phyloP scores from a whole-genome alignment of 345 rosid genomes.

The Firmiana major region DNA sequence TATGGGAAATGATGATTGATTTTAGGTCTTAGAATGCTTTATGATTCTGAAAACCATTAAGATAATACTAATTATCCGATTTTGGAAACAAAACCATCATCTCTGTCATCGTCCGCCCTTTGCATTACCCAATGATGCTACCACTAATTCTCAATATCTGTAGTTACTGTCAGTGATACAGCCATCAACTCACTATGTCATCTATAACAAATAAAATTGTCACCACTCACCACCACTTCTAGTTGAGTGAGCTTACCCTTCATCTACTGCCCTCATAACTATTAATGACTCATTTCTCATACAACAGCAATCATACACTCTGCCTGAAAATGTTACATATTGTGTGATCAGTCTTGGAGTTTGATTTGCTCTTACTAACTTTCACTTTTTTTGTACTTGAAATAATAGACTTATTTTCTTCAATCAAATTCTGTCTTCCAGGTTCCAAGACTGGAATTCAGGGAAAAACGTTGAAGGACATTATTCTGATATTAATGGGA shows the following conservation, averaged over 20 bases:
- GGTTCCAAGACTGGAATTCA: slow-evolving; percentile 74
- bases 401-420: slow-evolving; percentile 1
- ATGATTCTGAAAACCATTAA: background rate
- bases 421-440: slow-evolving; percentile 25
- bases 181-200: background rate
- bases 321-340: background rate
- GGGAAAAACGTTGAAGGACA: slow-evolving; percentile 48
- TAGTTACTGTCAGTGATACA: background rate
- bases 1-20: background rate
- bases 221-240: too few species aligned
- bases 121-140: background rate
- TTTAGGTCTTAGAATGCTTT: background rate
- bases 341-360: background rate
- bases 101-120: background rate
- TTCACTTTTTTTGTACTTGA: background rate
- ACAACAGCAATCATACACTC: background rate
- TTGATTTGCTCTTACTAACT: background rate
- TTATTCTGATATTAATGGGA: slow-evolving; percentile 33
- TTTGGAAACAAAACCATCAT: background rate
- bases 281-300: background rate
- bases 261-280: background rate
- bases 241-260: background rate
- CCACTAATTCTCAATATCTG: background rate
- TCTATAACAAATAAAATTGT: background rate
- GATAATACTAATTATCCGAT: background rate